phyloP scores from a whole-genome alignment of 371 early-diverging fungal species.

The Rhizopus stolonifer region DNA sequence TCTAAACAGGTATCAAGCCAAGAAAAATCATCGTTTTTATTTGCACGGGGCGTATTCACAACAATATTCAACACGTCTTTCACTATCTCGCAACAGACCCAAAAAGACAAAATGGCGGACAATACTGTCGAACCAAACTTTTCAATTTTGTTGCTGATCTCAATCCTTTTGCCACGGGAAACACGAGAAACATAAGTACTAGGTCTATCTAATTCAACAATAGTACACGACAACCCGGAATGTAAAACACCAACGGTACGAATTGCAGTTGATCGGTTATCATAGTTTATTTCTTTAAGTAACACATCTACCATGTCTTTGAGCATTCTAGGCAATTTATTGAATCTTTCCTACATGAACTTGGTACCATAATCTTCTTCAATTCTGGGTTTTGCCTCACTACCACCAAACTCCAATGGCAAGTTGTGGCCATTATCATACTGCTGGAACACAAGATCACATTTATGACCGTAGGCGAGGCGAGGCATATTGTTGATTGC shows the following conservation, averaged over 20 bases:
- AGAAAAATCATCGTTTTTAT: too few relatives aligned
- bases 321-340: slow-evolving; percentile 5
- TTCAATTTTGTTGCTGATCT: too few relatives aligned
- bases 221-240: slow-evolving; percentile 4
- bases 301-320: slow-evolving; percentile 4
- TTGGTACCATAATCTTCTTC: slow-evolving; percentile 10
- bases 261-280: slow-evolving; percentile 3
- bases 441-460: slow-evolving; percentile 10
- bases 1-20: too few relatives aligned
- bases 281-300: slow-evolving; percentile 3
- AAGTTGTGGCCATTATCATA: slow-evolving; percentile 2
- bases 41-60: too few relatives aligned
- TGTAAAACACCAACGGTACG: slow-evolving; percentile 14
- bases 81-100: too few relatives aligned
- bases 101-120: too few relatives aligned
- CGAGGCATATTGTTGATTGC: background rate
- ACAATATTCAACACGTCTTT: too few relatives aligned
- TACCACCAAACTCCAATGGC: slow-evolving; percentile 13
- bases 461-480: slow-evolving; percentile 1
- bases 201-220: slow-evolving; percentile 14
- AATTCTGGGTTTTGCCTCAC: slow-evolving; percentile 12
- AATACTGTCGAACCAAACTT: too few relatives aligned
- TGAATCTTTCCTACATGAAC: slow-evolving; percentile 15
- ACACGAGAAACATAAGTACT: slow-evolving; percentile 12
- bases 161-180: too few relatives aligned